Base-by-base conservation (phyloP, 306 rosid species). In the Citrullus mucosospermus region DNA sequence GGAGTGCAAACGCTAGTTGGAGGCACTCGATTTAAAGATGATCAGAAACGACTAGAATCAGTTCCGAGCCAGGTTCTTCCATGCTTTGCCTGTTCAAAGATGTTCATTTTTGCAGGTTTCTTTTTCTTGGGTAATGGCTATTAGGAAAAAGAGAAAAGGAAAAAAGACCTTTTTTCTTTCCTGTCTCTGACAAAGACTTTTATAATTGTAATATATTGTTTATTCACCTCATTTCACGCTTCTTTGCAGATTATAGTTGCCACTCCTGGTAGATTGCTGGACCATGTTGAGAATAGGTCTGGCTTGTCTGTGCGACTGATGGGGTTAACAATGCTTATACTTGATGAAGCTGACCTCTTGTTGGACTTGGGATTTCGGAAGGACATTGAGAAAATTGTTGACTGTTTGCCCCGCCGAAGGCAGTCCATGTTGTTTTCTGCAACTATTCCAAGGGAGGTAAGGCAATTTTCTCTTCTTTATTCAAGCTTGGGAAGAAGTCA, bases 181-280 rank as follows among this genome's bases (percentile, higher is more conserved):
- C 13, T 30, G 32, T 43, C 36, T 8, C 12, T 18, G 73, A 22
- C 15, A 17, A 61, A 63, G 22, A 25, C 4, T 28, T 48, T 36
- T 12, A 10, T 58, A 1, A 20, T 39, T 1, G 70, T 63, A 63
- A 63, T 63, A 11, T 7, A 41, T 57, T 9, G 28, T 58, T 38
- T 44, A 3, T 58, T 60, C 43, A 2, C 57, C 62, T 80, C 15
- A 30, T 36, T 46, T 48, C 48, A 18, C 66, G 51, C 55, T 71
- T 73, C 46, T 78, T 83, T 61, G 85, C 95, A 95, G 98, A 88
- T 95, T 65, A 85, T 92, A 78, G 97, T 95, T 80, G 98, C 97
- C 65, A 92, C 98, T 65, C 97, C 97, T 69, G 98, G 97, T 77
- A 87, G 98, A 85, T 86, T 95, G 89, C 88, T 95, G 77, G 98